Conservation (phyloP, 1,139 yeast genomes). For the Saccharomyces hybrid region DNA sequence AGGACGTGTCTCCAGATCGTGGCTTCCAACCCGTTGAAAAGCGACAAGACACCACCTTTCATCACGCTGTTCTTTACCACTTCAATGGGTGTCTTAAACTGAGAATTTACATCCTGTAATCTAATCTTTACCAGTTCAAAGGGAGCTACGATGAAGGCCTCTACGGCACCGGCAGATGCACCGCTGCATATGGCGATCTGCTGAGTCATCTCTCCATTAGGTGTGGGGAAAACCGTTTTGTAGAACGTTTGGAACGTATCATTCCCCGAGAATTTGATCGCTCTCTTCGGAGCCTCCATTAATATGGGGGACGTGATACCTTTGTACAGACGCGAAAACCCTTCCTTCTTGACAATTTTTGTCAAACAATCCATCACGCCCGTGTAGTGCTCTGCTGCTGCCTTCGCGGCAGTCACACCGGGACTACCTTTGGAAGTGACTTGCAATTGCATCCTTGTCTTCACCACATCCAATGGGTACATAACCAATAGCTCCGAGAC, state of each 20-base stretch:
- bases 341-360: conserved; percentile 82
- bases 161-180: conserved; percentile 97
- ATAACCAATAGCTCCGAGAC: conserved; percentile 93
- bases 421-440: conserved; percentile 40
- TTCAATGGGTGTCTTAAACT: conserved; percentile 79
- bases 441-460: conserved; percentile 92
- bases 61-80: conserved; percentile 67
- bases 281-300: conserved; percentile 98
- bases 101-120: conserved; percentile 80
- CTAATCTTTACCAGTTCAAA: conserved; percentile 82
- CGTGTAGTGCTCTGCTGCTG: conserved; percentile 50
- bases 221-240: conserved; percentile 54
- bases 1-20: conserved; percentile 94
- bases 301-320: conserved; percentile 94
- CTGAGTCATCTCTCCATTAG: conserved; percentile 60
- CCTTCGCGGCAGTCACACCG: conserved; percentile 37
- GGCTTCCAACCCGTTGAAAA: conserved; percentile 93
- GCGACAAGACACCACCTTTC: conserved; percentile 70
- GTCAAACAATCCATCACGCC: conserved; percentile 81
- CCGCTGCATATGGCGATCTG: conserved; percentile 86
- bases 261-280: conserved; percentile 96
- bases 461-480: conserved; percentile 98
- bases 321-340: conserved; percentile 73
- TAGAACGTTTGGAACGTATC: conserved; percentile 94
- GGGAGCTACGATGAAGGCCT: conserved; percentile 93